A percentile compares a stretch with the other conserved stretches of the same genome.
phyloP scores from a whole-genome alignment of 2,329 filamentous ascomycete species.

The Fusarium pseudograminearum region DNA sequence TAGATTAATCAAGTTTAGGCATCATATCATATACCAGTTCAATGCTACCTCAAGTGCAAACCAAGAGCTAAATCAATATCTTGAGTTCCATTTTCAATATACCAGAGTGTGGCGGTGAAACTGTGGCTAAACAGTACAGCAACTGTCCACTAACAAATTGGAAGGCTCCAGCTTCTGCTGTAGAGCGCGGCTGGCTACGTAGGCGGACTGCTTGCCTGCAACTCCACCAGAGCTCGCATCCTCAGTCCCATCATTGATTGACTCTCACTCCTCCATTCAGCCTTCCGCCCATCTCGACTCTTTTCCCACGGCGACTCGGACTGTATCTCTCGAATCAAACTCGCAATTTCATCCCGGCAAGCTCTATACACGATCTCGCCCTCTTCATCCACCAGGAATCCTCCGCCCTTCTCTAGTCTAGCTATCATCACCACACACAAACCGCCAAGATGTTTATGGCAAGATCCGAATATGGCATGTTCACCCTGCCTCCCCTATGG shows the following conservation, averaged over 20 bases:
- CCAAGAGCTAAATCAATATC: not conserved
- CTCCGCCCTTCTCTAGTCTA: conserved; percentile 22
- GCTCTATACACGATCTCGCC: conserved; percentile 1
- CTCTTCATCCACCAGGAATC: conserved; percentile 14
- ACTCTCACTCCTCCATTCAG: conserved; percentile 26
- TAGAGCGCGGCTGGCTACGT: conserved; percentile 49
- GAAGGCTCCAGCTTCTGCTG: conserved; percentile 28
- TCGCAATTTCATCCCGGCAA: not conserved
- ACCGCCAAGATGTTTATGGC: conserved; percentile 95
- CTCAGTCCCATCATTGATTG: conserved; percentile 32
- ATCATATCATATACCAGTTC: not conserved
- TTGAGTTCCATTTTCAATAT: not conserved
- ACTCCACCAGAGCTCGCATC: conserved; percentile 47
- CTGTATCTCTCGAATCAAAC: not conserved
- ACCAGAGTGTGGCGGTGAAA: conserved; percentile 34
- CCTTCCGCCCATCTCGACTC: conserved; percentile 13
- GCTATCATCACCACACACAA: conserved; percentile 34
- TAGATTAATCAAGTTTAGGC: not conserved
- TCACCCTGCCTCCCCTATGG: conserved; percentile 40
- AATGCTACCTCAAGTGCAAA: not conserved
- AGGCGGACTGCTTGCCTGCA: conserved; percentile 56
- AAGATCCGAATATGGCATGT: conserved; percentile 98
- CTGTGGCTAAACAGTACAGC: conserved; percentile 27
- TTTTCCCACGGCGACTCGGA: conserved; percentile 5
- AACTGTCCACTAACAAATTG: conserved; percentile 15